Conservation (phyloP, 495 filamentous ascomycete species). For the Trypethelium eluteriae region DNA sequence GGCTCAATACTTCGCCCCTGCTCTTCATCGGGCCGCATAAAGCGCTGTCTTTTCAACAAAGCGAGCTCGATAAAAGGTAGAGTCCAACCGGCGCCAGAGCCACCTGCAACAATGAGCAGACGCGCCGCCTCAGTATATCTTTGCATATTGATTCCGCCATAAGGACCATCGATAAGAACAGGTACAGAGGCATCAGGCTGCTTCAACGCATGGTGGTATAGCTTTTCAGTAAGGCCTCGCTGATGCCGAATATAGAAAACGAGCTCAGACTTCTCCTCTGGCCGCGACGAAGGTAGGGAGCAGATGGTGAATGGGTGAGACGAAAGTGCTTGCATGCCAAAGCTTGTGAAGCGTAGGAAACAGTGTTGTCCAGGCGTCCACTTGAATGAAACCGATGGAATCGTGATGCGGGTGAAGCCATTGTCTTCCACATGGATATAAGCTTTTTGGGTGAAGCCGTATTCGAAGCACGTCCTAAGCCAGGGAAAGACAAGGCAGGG, state of each 20-base stretch:
- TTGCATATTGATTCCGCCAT: slow-evolving; percentile 40
- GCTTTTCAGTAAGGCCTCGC: slow-evolving; percentile 39
- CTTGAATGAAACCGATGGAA: slow-evolving; percentile 37
- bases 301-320: slow-evolving; percentile 49
- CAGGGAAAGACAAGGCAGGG: slow-evolving; percentile 38
- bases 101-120: slow-evolving; percentile 47
- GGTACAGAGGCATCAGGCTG: slow-evolving; percentile 29
- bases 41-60: slow-evolving; percentile 23
- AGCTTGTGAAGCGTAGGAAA: slow-evolving; percentile 43
- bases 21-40: not conserved
- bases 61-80: slow-evolving; percentile 38
- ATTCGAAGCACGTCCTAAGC: slow-evolving; percentile 41
- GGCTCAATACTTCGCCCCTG: not conserved
- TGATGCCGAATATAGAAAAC: slow-evolving; percentile 41
- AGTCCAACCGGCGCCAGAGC: slow-evolving; percentile 47
- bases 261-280: slow-evolving; percentile 30
- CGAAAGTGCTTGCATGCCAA: slow-evolving; percentile 39
- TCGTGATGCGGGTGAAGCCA: slow-evolving; percentile 40
- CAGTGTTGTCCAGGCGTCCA: slow-evolving; percentile 48
- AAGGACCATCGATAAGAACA: slow-evolving; percentile 46
- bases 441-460: slow-evolving; percentile 41
- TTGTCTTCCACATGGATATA: slow-evolving; percentile 38
- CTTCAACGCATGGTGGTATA: slow-evolving; percentile 33
- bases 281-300: slow-evolving; percentile 29
- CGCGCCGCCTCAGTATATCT: slow-evolving; percentile 33